Percentiles rank a stretch among this genome's conserved stretches.
Evolutionary conservation across 805 yeast genomes (phyloP).

Genomic region (Zygotorulaspora sp.): DNA sequence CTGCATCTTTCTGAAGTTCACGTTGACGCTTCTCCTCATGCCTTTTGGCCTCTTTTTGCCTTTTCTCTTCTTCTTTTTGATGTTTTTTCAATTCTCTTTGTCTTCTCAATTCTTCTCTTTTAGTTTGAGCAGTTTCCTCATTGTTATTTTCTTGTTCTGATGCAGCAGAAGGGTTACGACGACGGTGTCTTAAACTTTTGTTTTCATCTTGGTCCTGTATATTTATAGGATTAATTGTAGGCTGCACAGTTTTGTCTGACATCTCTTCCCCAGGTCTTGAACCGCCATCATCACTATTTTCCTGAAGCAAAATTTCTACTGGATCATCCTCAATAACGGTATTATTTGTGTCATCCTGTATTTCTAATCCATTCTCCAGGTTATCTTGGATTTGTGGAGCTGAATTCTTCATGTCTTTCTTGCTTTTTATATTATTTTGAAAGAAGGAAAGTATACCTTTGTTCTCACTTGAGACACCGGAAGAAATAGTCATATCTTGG

Average conservation of each 20-base stretch:
- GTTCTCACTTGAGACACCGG: conserved; percentile 9
- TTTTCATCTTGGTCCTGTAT: too few species aligned
- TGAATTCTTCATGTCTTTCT: not conserved
- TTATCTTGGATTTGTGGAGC: not conserved
- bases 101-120: conserved; percentile 15
- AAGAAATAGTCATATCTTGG: conserved; percentile 4
- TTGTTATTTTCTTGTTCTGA: not conserved
- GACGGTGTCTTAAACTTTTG: too few species aligned
- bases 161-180: not conserved
- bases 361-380: not conserved
- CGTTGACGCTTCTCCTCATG: conserved; percentile 31
- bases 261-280: too few species aligned
- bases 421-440: conserved; percentile 10
- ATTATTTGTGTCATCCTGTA: too few species aligned
- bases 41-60: conserved; percentile 15
- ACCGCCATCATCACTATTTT: not conserved
- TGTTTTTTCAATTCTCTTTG: conserved; percentile 17
- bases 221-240: too few species aligned
- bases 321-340: too few species aligned
- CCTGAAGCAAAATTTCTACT: too few species aligned
- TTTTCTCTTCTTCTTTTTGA: conserved; percentile 19
- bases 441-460: conserved; percentile 28
- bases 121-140: not conserved
- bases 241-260: too few species aligned
- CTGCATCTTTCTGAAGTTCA: conserved; percentile 35